Conservation (phyloP, 2,329 filamentous ascomycete genomes). For the Pseudogymnoascus sp. region DNA sequence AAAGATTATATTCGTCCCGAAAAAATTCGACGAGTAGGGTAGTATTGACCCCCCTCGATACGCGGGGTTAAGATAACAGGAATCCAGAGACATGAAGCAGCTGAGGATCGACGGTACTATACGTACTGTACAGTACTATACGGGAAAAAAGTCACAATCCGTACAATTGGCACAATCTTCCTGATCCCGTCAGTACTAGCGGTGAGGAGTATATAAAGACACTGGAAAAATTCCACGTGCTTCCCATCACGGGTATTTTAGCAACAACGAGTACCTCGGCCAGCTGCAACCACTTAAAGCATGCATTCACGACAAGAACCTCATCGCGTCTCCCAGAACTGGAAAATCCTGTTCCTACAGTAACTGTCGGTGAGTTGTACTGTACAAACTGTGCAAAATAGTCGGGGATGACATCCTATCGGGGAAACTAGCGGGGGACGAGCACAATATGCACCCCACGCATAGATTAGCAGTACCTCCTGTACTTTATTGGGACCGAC, state of each 20-base stretch:
- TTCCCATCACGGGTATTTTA: neutral
- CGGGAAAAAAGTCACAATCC: neutral
- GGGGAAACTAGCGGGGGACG: neutral
- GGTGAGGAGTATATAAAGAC: neutral
- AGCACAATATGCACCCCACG: neutral
- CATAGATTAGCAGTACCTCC: neutral
- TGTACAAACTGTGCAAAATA: neutral
- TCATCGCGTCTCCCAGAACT: neutral
- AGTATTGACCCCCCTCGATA: neutral
- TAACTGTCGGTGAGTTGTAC: slow-evolving; percentile 9
- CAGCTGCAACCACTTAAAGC: neutral
- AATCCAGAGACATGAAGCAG: neutral
- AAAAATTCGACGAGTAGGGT: neutral
- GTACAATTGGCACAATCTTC: neutral
- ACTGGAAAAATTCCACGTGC: neutral
- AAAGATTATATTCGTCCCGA: neutral
- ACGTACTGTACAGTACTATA: neutral
- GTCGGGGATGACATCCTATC: slow-evolving; percentile 2
- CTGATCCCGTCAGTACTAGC: neutral
- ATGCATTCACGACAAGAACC: neutral
- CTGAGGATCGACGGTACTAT: neutral
- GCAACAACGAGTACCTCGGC: neutral
- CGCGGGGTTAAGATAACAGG: neutral
- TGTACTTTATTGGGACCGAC: neutral
- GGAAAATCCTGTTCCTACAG: neutral